phyloP scores from a whole-genome alignment of 352 stramenopile species.

The Phytophthora hibernalis region DNA sequence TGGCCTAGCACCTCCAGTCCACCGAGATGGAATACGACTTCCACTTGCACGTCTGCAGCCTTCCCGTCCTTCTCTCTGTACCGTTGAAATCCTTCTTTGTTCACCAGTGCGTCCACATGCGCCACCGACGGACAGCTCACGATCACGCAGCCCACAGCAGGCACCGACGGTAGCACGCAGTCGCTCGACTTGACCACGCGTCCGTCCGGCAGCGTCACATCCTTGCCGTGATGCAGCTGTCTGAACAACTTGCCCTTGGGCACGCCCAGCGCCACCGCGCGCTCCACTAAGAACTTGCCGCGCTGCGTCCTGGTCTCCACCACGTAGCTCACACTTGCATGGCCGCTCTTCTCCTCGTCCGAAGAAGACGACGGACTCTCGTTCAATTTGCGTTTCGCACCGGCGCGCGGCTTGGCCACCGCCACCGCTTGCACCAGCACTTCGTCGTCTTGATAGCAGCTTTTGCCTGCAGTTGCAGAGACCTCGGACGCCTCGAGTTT shows the following conservation, averaged over 20 bases:
- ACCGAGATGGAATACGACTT: slow-evolving; percentile 73
- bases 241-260: slow-evolving; percentile 83
- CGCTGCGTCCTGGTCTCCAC: slow-evolving; percentile 74
- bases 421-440: slow-evolving; percentile 59
- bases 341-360: slow-evolving; percentile 20
- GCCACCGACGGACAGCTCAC: slow-evolving; percentile 67
- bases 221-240: slow-evolving; percentile 79
- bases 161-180: slow-evolving; percentile 73
- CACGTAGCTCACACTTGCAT: slow-evolving; percentile 74
- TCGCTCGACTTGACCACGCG: slow-evolving; percentile 68
- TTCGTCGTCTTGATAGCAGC: slow-evolving; percentile 66
- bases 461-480: not conserved
- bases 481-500: slow-evolving; percentile 56
- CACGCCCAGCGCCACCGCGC: slow-evolving; percentile 69
- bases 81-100: slow-evolving; percentile 42
- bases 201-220: slow-evolving; percentile 75
- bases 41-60: slow-evolving; percentile 49
- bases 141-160: slow-evolving; percentile 57
- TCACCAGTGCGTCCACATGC: slow-evolving; percentile 68
- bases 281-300: slow-evolving; percentile 84
- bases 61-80: slow-evolving; percentile 44
- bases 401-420: slow-evolving; percentile 34
- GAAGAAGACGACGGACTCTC: slow-evolving; percentile 20
- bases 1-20: slow-evolving; percentile 53
- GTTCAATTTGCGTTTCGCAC: slow-evolving; percentile 72